These are phyloP conservation scores for Bipolaris oryzae DNA, from an alignment of 2,329 filamentous ascomycete species.

Conservation along the genomic window DNA sequence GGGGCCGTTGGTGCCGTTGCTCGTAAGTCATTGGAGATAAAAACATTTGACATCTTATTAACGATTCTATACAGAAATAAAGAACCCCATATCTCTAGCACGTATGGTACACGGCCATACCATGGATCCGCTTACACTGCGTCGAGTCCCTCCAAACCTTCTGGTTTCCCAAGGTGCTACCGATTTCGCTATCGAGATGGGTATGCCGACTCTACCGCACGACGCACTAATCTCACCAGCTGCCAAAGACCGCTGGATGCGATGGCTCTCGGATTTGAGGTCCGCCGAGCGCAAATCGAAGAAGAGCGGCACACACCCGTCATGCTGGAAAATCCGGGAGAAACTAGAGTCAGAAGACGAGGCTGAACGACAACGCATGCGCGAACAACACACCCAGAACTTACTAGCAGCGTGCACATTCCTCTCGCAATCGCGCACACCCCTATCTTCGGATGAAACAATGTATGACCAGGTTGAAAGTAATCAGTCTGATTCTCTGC, in stretches of 20 bases:
- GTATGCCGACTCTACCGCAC: constrained; percentile 74
- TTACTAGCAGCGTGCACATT: constrained; percentile 29
- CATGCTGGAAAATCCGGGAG: constrained; percentile 34
- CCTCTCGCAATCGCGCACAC: constrained; percentile 26
- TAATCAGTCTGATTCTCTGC: constrained; percentile 21
- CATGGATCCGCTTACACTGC: constrained; percentile 76
- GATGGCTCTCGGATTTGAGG: constrained; percentile 76
- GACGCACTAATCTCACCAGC: constrained; percentile 80
- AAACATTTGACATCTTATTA: constrained; percentile 18
- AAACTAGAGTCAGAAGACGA: constrained; percentile 38
- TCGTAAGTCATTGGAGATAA: constrained; percentile 63
- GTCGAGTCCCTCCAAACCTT: constrained; percentile 89
- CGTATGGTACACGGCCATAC: constrained; percentile 81
- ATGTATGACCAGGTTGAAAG: constrained; percentile 22
- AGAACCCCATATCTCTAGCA: constrained; percentile 88
- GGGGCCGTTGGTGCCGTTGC: constrained; percentile 91
- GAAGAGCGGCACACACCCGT: constrained; percentile 36
- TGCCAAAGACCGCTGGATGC: constrained; percentile 76
- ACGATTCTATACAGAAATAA: constrained; percentile 68
- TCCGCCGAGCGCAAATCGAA: constrained; percentile 60
- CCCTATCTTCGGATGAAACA: constrained; percentile 29
- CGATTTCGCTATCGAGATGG: constrained; percentile 81
- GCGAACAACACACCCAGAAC: constrained; percentile 48
- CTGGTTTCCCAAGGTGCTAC: constrained; percentile 85
- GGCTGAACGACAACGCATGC: constrained; percentile 38